Evolutionary conservation across 1,139 yeast species (phyloP).

Genomic region (Chernovozyma aurita): DNA sequence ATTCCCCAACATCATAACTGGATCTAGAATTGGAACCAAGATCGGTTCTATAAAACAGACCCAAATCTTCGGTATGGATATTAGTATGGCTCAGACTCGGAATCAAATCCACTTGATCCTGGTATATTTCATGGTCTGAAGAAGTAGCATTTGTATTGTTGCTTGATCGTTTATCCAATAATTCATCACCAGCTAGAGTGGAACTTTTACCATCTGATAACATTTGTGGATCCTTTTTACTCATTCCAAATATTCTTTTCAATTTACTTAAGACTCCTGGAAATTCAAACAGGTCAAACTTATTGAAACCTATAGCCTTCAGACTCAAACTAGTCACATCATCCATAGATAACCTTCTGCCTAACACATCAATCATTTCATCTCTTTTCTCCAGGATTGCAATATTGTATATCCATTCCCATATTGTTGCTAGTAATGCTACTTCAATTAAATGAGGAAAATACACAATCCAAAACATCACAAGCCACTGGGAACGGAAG

Average conservation of each 20-base stretch:
- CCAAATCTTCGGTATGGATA: background rate
- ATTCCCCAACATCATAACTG: background rate
- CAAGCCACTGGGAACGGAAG: slow-evolving; percentile 27
- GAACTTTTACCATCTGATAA: too few species aligned
- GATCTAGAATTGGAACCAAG: background rate
- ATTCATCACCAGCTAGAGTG: too few species aligned
- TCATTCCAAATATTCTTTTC: too few species aligned
- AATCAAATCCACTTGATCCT: background rate
- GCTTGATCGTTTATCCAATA: background rate
- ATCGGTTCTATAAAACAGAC: background rate
- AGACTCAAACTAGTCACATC: slow-evolving; percentile 24
- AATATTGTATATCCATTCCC: slow-evolving; percentile 52
- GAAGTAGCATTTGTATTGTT: background rate
- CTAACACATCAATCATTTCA: slow-evolving; percentile 46
- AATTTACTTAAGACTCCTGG: too few species aligned
- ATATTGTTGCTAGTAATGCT: slow-evolving; percentile 35
- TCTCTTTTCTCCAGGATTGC: slow-evolving; percentile 35
- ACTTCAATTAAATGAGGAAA: slow-evolving; percentile 35
- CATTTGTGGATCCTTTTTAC: too few species aligned
- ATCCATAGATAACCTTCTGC: slow-evolving; percentile 40
- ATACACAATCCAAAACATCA: slow-evolving; percentile 36
- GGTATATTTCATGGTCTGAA: background rate
- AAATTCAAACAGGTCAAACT: too few species aligned
- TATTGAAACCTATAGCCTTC: background rate
- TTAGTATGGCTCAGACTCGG: background rate